Base-by-base conservation (phyloP, 2,329 filamentous ascomycete species). In the Penicillium oxalicum region DNA sequence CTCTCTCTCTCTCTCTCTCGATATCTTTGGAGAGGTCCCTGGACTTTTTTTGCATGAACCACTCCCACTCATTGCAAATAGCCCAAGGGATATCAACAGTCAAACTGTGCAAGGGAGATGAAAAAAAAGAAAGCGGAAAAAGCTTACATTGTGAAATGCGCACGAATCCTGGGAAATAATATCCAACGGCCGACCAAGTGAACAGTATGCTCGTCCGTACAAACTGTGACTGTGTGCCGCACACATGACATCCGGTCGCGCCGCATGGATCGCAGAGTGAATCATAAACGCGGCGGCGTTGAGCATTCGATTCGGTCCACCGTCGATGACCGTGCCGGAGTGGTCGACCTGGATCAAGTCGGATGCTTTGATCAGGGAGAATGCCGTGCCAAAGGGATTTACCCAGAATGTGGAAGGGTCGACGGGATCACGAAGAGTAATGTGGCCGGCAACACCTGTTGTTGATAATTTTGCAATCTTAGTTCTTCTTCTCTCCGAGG, bases 271-370 rank as follows among this genome's bases (percentile, higher is more conserved):
- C 4, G 74, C 77, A 3, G 68, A 65, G 55, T 77, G 75, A 48
- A 78, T 78, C 70, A 76, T 75, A 57, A 75, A 78, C 0, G 71
- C 72, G 4, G 73, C 74, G 3, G 67, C 67, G 44, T 79, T 79
- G 41, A 79, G 60, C 41, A 72, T 58, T 9, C 71, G 61, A 5
- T 71, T 67, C 1, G 67, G 61, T 0, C 83, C 83, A 3, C 83
- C 83, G 9, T 80, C 83, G 29, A 87, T 77, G 25, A 87, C 76
- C 25, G 79, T 69, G 2, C 84, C 84, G 0, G 76, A 63, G 44
- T 80, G 73, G 56, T 84, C 74, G 1, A 87, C 83, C 12, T 77
- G 79, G 46, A 87, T 85, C n/a, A 88, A 73, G 54, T 87, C 82
- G 0, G 80, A 83, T 0, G 77, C 74, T 48, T 80, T 83, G 38